Base-by-base conservation (phyloP, 2,329 filamentous ascomycete species). In the Rhynchosporium secalis region DNA sequence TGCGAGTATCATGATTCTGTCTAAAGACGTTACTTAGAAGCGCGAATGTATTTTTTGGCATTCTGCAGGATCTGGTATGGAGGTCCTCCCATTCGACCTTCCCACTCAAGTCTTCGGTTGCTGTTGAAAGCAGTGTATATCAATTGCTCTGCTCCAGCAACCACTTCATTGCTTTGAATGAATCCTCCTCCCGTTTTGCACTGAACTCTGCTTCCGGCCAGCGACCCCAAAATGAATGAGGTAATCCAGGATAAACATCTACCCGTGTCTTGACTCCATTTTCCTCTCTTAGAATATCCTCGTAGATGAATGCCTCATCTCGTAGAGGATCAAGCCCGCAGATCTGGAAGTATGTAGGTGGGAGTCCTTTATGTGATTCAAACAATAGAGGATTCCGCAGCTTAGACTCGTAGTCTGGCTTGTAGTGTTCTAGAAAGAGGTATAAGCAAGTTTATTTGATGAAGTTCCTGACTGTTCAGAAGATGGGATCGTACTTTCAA, bases 301-400 rank as follows among this genome's bases (percentile, higher is more conserved):
- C 81, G 64, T 83, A 85, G 0, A 84, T 78, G 45, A 85, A 65
- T 0, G 73, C 79, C 58, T 84, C 70, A 49, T 73, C 72, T 40
- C 70, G 62, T n/a, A 72, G 48, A 9, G 70, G 69, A 61, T 73
- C 71, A 58, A 72, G 47, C 4, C 72, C 71, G 36, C 68, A 68
- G 43, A 73, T 65, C 55, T 73, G 65, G 60, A 72, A 69, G 68
- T 82, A 84, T 0, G 78, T 75, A 2, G 73, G 75, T 4, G 81
- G 80, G 29, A 82, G 71, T 3, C 67, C 73, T 2, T 66, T 64
- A 55, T 77, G 72, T 1, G 65, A 73, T 38, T 66, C 63, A 49
- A 68, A 72, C 55, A 77, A 72, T 15, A 78, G 68, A 1, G 76
- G 75, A 9, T 72, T 74, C 45, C 65, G 69, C 1, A 75, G 62